Evolutionary conservation across 73 alveolate species (phyloP), one percentile per base, ranked within the genome.

Genomic region (Paramecium caudatum): DNA sequence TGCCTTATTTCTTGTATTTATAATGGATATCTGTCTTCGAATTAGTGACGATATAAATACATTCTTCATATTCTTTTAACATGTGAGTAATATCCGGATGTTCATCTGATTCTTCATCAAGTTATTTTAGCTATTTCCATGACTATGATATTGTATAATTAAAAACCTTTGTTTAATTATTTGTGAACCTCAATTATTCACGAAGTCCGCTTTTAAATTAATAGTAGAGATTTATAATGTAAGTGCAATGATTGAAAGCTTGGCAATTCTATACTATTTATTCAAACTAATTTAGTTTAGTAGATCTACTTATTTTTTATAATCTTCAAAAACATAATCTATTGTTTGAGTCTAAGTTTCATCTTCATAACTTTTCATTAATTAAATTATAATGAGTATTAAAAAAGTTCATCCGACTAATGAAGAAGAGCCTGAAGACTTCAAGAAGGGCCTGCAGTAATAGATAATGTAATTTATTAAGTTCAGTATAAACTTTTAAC

Each of bases 351-450:
- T 55, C 17, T 55, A 12, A 6, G 80, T 27, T 55, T 55, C 80
- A 0, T 55, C 80, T 55, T 55, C 80, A 55, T 55, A 23, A 55
- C 30, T 55, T 55, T 55, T 55, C 80, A 55, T 55, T 5, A 25
- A 55, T 55, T 55, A 17, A 27, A 27, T 55, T 55, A 55, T 55
- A 55, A 55, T 55, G 80, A 55, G 80, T 55, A 55, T 55, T 27
- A 55, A 55, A 23, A 16, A 55, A 43, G 80, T 55, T 33, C 83
- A 33, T 15, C 83, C 83, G 7, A 33, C 55, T 7, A 36, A 15
- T 3, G 83, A 65, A 33, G 83, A 65, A 9, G 83, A 65, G n/a
- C 19, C 19, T 36, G 34, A 65, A n/a, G 83, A 65, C 16, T 65
- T 65, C 15, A 30, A 65, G 17, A 33, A 30, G 8, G 83, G 83